Percentiles rank a stretch among this genome's conserved stretches.
Evolutionary conservation across 2,329 filamentous ascomycete genomes (phyloP).

Genomic region (Pseudocercospora fuligena): DNA sequence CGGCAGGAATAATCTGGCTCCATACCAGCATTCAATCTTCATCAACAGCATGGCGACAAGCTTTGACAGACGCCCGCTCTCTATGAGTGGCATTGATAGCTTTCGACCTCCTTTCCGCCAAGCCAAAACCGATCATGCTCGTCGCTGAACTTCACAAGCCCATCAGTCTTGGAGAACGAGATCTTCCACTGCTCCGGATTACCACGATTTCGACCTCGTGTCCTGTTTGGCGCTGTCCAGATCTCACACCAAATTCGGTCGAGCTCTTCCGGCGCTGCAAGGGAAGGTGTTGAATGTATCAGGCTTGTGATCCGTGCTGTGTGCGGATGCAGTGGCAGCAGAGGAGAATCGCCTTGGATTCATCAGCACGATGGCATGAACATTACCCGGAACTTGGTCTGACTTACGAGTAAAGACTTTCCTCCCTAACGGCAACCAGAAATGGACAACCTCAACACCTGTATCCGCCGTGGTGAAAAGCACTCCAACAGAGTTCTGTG

Average conservation of each 20-base stretch:
- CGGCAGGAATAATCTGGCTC: background rate
- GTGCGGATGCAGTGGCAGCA: slow-evolving; percentile 36
- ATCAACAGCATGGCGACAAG: background rate
- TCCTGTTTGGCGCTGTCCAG: slow-evolving; percentile 21
- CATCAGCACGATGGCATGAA: background rate
- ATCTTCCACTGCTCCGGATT: slow-evolving; percentile 15
- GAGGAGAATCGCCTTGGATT: slow-evolving; percentile 29
- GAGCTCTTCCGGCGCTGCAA: slow-evolving; percentile 31
- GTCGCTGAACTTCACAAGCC: slow-evolving; percentile 39
- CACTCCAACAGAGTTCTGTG: slow-evolving; percentile 37
- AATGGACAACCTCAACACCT: slow-evolving; percentile 31
- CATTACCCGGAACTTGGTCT: background rate
- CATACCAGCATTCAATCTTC: background rate
- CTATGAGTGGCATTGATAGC: slow-evolving; percentile 39
- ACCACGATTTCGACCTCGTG: slow-evolving; percentile 7
- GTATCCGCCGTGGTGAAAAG: slow-evolving; percentile 31
- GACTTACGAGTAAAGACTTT: slow-evolving; percentile 36
- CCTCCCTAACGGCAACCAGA: slow-evolving; percentile 40
- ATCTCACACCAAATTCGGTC: slow-evolving; percentile 32
- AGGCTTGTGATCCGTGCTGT: slow-evolving; percentile 38
- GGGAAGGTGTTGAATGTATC: slow-evolving; percentile 31
- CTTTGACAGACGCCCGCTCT: background rate
- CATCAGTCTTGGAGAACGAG: slow-evolving; percentile 41
- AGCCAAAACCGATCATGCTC: slow-evolving; percentile 37
- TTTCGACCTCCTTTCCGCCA: slow-evolving; percentile 42